Evolutionary conservation across 805 yeast genomes (phyloP), one percentile per base, ranked within the genome.

Genomic region (Lachancea fermentati): DNA sequence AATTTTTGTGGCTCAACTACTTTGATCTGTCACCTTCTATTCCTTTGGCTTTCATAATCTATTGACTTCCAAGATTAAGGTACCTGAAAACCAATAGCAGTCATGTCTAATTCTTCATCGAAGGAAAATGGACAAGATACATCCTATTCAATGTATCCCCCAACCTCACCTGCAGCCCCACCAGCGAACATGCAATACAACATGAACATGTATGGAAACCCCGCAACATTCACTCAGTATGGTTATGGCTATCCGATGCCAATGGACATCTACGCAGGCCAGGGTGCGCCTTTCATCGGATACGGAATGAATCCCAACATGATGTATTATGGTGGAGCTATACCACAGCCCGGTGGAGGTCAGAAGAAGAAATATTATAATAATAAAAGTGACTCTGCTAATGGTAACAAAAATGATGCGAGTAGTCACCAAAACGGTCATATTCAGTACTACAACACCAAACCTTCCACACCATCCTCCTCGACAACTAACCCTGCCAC

Each of bases 101-200:
- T 15, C 13, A 42, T 39, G 45, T 34, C 43, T 4, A 24, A 41
- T 35, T 17, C 36, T n/a, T 15, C 22, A 8, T 25, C 42, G n/a
- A 34, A 40, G 16, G 41, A 36, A 28, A 49, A 38, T 25, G 43
- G 32, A 30, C 63, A 59, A 34, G 64, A 59, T 36, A 32, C 36
- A 19, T 59, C 64, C 16, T 57, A 58, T 42, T 58, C 63, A 1
- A 59, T 59, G 64, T 59, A 59, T 42, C 63, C 64, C 17, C 54
- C 53, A 26, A 57, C 61, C 2, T 48, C 60, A 12, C 59, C 61
- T 5, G 50, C 51, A 24, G 59, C 57, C 12, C 51, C 52, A 12
- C 37, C 54, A 4, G 54, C 53, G n/a, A 57, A 49, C 28, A 55
- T 56, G 54, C 60, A 55, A 35, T 35, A 40, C 18, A 32, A 29